phyloP scores from a whole-genome alignment of 2,329 filamentous ascomycete species.

The Zymoseptoria passerinii region DNA sequence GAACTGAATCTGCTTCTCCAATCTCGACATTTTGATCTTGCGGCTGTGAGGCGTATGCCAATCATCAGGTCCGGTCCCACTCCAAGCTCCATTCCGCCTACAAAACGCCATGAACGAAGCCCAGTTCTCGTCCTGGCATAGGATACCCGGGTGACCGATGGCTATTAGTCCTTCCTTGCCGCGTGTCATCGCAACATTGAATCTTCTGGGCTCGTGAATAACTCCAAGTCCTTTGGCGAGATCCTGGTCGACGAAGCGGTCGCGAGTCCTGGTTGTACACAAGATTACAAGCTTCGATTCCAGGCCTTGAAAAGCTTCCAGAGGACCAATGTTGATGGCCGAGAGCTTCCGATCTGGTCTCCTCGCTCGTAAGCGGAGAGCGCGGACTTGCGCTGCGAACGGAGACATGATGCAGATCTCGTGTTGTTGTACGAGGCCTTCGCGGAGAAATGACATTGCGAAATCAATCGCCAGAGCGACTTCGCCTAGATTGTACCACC shows the following conservation, averaged over 20 bases:
- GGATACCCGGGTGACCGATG: constrained; percentile 18
- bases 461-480: constrained; percentile 13
- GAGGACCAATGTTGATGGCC: constrained; percentile 19
- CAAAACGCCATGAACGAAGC: constrained; percentile 20
- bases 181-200: constrained; percentile 23
- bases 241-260: constrained; percentile 22
- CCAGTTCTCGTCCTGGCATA: constrained; percentile 20
- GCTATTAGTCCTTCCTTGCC: constrained; percentile 21
- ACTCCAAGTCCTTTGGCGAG: constrained; percentile 19
- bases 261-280: constrained; percentile 22
- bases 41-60: constrained; percentile 8
- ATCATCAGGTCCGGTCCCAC: background rate
- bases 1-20: constrained; percentile 15
- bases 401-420: constrained; percentile 25
- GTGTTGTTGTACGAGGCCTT: constrained; percentile 7
- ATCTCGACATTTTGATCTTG: constrained; percentile 12
- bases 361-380: constrained; percentile 16
- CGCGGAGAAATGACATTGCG: constrained; percentile 16
- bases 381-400: constrained; percentile 21
- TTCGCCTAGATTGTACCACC: constrained; percentile 21
- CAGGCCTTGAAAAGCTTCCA: constrained; percentile 25
- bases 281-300: constrained; percentile 21
- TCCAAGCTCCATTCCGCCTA: constrained; percentile 12
- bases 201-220: constrained; percentile 19
- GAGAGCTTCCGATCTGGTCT: background rate